Conservation (phyloP, 2,329 filamentous ascomycete species). For the Calonectria crousiana region DNA sequence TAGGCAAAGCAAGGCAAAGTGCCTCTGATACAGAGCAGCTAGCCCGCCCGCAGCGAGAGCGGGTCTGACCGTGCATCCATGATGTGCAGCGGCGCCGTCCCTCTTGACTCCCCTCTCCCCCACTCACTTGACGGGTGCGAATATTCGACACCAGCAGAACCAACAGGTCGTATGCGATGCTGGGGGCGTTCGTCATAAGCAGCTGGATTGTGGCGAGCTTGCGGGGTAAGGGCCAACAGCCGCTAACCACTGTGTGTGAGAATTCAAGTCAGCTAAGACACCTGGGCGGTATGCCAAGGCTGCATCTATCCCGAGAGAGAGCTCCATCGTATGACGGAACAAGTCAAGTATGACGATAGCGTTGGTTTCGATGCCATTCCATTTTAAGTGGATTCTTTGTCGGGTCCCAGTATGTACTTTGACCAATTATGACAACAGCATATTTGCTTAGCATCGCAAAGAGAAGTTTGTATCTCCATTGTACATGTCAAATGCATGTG, state of each 20-base stretch:
- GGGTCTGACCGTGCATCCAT: constrained; percentile 26
- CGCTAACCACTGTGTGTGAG: not conserved
- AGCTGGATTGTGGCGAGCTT: constrained; percentile 32
- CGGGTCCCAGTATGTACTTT: not conserved
- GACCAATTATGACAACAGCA: not conserved
- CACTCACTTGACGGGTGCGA: constrained; percentile 13
- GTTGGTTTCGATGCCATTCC: not conserved
- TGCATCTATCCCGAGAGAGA: not conserved
- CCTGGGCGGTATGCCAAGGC: not conserved
- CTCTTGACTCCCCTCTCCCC: constrained; percentile 24
- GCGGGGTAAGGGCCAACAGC: constrained; percentile 32
- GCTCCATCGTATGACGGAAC: not conserved
- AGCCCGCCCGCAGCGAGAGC: constrained; percentile 3
- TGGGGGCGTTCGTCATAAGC: constrained; percentile 37
- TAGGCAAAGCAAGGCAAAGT: constrained; percentile 3
- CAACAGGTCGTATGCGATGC: constrained; percentile 22
- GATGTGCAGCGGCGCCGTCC: constrained; percentile 25
- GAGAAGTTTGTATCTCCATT: not conserved
- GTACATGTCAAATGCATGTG: not conserved
- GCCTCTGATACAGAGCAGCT: not conserved
- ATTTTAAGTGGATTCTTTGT: not conserved
- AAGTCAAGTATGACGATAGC: not conserved
- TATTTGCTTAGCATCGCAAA: not conserved
- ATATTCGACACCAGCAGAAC: constrained; percentile 4
- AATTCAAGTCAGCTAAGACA: constrained; percentile 6